These are phyloP conservation scores for Sarcomyxa edulis DNA, from an alignment of 768 basidiomycete genomes.

Conservation along the genomic window DNA sequence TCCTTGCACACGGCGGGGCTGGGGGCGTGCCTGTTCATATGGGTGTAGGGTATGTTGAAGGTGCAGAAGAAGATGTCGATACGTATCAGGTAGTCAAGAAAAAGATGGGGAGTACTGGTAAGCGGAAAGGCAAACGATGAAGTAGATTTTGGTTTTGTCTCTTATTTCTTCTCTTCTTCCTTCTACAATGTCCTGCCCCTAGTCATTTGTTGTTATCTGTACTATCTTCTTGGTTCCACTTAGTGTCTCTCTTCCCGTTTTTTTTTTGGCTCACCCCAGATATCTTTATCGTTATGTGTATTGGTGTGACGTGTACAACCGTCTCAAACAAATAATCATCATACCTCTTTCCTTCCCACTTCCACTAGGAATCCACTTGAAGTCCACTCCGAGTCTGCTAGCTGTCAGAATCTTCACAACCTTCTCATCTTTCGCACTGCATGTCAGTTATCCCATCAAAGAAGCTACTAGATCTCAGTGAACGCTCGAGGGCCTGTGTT, in stretches of 20 bases:
- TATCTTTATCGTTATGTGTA: too few species aligned
- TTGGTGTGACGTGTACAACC: too few species aligned
- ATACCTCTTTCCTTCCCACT: too few species aligned
- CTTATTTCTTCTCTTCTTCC: slow-evolving; percentile 3
- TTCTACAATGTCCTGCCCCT: neutral
- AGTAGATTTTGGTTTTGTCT: neutral
- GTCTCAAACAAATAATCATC: too few species aligned
- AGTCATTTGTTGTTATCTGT: slow-evolving; percentile 1
- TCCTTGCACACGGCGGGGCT: slow-evolving; percentile 71
- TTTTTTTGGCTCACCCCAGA: slow-evolving; percentile 2
- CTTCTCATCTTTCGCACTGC: slow-evolving; percentile 11
- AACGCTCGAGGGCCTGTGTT: slow-evolving; percentile 26
- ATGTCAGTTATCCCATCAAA: slow-evolving; percentile 13
- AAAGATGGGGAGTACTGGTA: slow-evolving; percentile 1
- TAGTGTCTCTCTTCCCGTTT: slow-evolving; percentile 2
- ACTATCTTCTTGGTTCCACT: slow-evolving; percentile 3
- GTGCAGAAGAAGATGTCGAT: slow-evolving; percentile 30
- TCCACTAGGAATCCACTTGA: too few species aligned
- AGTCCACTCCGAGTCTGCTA: too few species aligned
- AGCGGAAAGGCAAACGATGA: slow-evolving; percentile 5
- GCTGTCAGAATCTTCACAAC: too few species aligned
- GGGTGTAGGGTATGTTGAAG: slow-evolving; percentile 63
- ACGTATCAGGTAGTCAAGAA: slow-evolving; percentile 10
- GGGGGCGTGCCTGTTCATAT: slow-evolving; percentile 69
- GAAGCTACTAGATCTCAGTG: slow-evolving; percentile 18